phyloP scores from a whole-genome alignment of 768 basidiomycete species.

The Hygrophorus russula region DNA sequence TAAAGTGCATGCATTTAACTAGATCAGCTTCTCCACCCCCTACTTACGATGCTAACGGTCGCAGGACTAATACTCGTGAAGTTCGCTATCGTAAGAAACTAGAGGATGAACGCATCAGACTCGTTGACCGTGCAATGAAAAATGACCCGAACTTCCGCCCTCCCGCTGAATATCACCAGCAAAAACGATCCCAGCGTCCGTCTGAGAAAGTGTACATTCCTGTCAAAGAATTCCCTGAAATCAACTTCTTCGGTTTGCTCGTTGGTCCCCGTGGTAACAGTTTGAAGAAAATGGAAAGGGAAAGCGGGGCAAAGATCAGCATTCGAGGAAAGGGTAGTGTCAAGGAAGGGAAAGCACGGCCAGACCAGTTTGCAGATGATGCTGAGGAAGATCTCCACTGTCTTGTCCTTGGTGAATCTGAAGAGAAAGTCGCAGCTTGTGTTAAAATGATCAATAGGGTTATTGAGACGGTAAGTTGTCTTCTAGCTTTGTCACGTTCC shows the following conservation, averaged over 20 bases:
- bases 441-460: conserved; percentile 95
- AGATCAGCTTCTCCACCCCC: conserved; percentile 96
- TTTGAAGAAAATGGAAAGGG: conserved; percentile 98
- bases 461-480: conserved; percentile 80
- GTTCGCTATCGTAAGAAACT: conserved; percentile 95
- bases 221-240: conserved; percentile 99
- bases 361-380: conserved; percentile 91
- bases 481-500: neutral
- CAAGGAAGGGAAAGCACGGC: conserved; percentile 95
- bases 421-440: conserved; percentile 85
- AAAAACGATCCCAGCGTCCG: conserved; percentile 87
- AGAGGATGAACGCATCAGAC: conserved; percentile 82
- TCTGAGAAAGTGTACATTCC: conserved; percentile 99
- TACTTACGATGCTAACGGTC: conserved; percentile 94
- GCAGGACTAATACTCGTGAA: conserved; percentile 96
- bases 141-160: conserved; percentile 97
- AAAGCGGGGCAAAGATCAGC: conserved; percentile 96
- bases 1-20: conserved; percentile 13
- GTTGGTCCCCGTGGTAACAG: conserved; percentile 98
- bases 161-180: conserved; percentile 91
- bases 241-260: conserved; percentile 97
- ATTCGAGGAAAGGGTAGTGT: conserved; percentile 98
- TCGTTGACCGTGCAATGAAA: conserved; percentile 95
- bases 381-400: conserved; percentile 99
- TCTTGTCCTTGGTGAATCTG: conserved; percentile 85